phyloP scores from a whole-genome alignment of 495 filamentous ascomycete genomes.

The Aspergillus indologenus region DNA sequence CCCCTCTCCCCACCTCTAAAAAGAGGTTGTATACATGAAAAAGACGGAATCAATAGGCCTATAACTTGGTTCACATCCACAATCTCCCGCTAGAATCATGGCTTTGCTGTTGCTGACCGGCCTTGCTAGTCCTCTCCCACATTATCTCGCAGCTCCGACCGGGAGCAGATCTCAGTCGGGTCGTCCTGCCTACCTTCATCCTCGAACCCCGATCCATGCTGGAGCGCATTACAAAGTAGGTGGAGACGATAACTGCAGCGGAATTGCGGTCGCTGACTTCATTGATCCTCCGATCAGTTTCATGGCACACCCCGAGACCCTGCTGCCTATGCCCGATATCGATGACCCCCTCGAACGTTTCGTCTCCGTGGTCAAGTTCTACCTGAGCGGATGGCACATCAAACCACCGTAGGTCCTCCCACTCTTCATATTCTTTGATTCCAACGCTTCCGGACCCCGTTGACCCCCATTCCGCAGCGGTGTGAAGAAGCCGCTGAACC shows the following conservation, averaged over 20 bases:
- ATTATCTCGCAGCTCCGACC: conserved; percentile 97
- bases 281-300: conserved; percentile 57
- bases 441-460: conserved; percentile 2
- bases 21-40: neutral
- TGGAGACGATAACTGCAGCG: neutral
- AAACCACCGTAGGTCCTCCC: conserved; percentile 76
- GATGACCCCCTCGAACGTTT: conserved; percentile 92
- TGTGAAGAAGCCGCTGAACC: conserved; percentile 98
- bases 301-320: conserved; percentile 97
- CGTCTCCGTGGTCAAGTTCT: conserved; percentile 93
- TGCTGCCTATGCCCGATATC: conserved; percentile 80
- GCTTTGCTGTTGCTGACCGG: neutral
- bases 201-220: conserved; percentile 96
- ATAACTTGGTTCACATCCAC: neutral
- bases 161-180: conserved; percentile 90
- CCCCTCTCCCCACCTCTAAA: neutral
- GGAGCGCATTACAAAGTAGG: conserved; percentile 96
- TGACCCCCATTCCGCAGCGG: conserved; percentile 57
- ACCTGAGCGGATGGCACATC: conserved; percentile 98
- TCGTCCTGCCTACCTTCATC: conserved; percentile 96
- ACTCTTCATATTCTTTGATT: conserved; percentile 5
- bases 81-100: neutral
- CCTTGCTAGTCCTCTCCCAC: conserved; percentile 68
- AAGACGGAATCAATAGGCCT: neutral
- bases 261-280: conserved; percentile 4